A percentile compares a stretch with the other conserved stretches of the same genome.
These are phyloP conservation scores for Mariannaea elegans DNA, from an alignment of 2,329 filamentous ascomycete genomes.

Conservation along the genomic window DNA sequence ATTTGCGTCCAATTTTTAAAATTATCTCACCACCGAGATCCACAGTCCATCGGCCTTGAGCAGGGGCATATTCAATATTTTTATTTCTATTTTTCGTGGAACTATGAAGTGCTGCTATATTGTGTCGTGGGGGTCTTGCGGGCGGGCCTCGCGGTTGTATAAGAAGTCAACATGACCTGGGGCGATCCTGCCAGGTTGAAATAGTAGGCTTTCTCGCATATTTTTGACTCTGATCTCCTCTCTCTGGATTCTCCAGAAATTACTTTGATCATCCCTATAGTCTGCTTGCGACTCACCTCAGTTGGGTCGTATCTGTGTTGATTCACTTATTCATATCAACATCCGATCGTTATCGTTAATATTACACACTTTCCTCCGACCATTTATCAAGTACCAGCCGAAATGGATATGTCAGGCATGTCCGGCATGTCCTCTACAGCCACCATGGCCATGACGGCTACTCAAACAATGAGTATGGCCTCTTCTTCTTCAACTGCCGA, in stretches of 20 bases:
- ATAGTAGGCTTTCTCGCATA: no score
- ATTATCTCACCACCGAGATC: slow-evolving; percentile 18
- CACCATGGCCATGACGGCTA: slow-evolving; percentile 21
- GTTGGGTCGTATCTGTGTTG: no score
- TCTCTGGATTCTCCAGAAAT: no score
- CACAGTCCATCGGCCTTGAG: slow-evolving; percentile 10
- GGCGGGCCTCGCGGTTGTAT: not conserved
- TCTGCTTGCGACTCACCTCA: no score
- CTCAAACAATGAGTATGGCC: slow-evolving; percentile 34
- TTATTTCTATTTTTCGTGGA: no score
- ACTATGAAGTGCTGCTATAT: no score
- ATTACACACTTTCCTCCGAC: not conserved
- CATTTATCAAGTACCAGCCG: not conserved
- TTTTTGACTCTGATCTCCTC: no score
- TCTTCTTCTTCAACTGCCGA: slow-evolving; percentile 25
- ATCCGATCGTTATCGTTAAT: not conserved
- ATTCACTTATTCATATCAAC: not conserved
- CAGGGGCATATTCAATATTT: slow-evolving; percentile 4
- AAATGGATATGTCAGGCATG: not conserved
- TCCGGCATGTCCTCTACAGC: slow-evolving; percentile 18
- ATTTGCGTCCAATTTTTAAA: slow-evolving; percentile 10
- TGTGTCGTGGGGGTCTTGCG: no score
- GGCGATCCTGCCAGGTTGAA: not conserved
- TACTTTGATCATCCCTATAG: no score
- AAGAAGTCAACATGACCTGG: not conserved